These are phyloP conservation scores for Ilyonectria robusta DNA, from an alignment of 2,329 filamentous ascomycete species.

Conservation along the genomic window DNA sequence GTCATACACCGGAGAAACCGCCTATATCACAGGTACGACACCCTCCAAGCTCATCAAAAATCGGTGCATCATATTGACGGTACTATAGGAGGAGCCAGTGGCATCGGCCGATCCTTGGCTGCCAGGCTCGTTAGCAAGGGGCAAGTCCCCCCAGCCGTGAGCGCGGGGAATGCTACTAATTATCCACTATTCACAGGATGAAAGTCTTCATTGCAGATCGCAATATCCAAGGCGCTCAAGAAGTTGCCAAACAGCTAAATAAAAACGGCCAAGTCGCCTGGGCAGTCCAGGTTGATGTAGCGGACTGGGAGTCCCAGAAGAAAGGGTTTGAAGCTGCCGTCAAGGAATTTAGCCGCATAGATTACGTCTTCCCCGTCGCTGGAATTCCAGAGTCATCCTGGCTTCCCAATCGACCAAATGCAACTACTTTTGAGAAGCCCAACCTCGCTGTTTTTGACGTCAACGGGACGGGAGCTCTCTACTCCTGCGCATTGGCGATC, in stretches of 20 bases:
- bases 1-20: constrained; percentile 7
- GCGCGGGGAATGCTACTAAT: background rate
- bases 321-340: constrained; percentile 9
- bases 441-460: constrained; percentile 15
- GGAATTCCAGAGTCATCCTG: constrained; percentile 15
- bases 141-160: background rate
- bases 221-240: constrained; percentile 4
- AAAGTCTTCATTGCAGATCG: constrained; percentile 20
- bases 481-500: constrained; percentile 1
- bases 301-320: constrained; percentile 17
- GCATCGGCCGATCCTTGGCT: constrained; percentile 4
- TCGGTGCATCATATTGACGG: no score
- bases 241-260: constrained; percentile 4
- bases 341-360: background rate
- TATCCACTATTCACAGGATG: background rate
- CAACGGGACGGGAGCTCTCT: constrained; percentile 10
- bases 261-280: background rate
- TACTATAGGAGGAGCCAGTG: constrained; percentile 7
- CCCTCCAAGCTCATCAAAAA: background rate
- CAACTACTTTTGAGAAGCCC: constrained; percentile 7
- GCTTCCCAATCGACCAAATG: constrained; percentile 20
- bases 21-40: constrained; percentile 7
- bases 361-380: constrained; percentile 16
- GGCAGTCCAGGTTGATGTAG: constrained; percentile 16
- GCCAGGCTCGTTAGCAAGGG: background rate